A percentile compares a stretch with the other conserved stretches of the same genome.
phyloP scores from a whole-genome alignment of 352 stramenopile genomes.

The Phytophthora sansomeana region DNA sequence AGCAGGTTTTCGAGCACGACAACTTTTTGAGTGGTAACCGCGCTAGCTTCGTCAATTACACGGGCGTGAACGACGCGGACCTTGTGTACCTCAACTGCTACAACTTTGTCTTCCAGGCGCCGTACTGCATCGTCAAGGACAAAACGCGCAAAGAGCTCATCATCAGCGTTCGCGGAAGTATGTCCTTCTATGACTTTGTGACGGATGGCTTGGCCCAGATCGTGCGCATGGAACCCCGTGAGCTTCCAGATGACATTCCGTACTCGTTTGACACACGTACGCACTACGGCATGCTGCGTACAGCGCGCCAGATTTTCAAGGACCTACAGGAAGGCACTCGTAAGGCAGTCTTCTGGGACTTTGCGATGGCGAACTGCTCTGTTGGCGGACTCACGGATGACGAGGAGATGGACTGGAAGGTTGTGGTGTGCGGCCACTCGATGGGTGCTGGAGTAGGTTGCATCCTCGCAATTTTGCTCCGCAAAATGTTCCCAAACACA shows the following conservation, averaged over 20 bases:
- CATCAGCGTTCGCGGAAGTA: slow-evolving; percentile 75
- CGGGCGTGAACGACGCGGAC: slow-evolving; percentile 57
- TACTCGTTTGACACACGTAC: slow-evolving; percentile 57
- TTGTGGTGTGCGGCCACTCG: slow-evolving; percentile 85
- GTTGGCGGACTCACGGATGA: slow-evolving; percentile 14
- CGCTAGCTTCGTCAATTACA: slow-evolving; percentile 78
- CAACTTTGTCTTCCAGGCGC: slow-evolving; percentile 82
- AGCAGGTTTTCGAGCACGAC: slow-evolving; percentile 71
- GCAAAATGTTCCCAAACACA: slow-evolving; percentile 59
- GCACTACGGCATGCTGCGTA: slow-evolving; percentile 80
- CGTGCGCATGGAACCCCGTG: slow-evolving; percentile 61
- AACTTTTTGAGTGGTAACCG: slow-evolving; percentile 68
- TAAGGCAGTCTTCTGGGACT: slow-evolving; percentile 74
- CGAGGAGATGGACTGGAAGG: slow-evolving; percentile 52
- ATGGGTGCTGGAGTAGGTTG: slow-evolving; percentile 82
- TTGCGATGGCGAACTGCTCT: slow-evolving; percentile 62
- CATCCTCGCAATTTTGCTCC: slow-evolving; percentile 73
- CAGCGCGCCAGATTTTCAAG: slow-evolving; percentile 64
- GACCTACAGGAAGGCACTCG: slow-evolving; percentile 67
- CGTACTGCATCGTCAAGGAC: slow-evolving; percentile 83
- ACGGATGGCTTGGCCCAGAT: slow-evolving; percentile 78
- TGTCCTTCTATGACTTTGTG: slow-evolving; percentile 85
- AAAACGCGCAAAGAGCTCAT: slow-evolving; percentile 67
- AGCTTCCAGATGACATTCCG: slow-evolving; percentile 63
- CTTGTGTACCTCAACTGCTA: slow-evolving; percentile 84